Evolutionary conservation across 2,329 filamentous ascomycete genomes (phyloP).

Genomic region (Akanthomyces dipterigenus): DNA sequence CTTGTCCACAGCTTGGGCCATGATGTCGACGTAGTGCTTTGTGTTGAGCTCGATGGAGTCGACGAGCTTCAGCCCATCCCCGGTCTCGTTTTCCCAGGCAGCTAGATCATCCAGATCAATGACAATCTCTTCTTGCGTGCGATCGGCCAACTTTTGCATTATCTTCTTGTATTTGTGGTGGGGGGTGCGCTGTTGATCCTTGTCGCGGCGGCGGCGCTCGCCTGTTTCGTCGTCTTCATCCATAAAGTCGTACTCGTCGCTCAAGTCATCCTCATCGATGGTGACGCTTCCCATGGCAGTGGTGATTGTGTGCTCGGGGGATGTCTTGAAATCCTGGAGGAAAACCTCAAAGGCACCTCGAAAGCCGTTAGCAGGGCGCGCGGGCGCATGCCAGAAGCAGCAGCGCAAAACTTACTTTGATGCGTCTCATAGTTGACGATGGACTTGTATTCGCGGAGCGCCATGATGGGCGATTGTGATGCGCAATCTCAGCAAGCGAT

Average conservation of each 20-base stretch:
- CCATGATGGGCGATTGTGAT: conserved; percentile 51
- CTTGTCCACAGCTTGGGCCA: conserved; percentile 82
- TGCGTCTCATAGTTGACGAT: conserved; percentile 85
- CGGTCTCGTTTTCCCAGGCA: conserved; percentile 67
- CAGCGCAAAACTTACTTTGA: conserved; percentile 51
- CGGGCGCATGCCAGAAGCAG: not conserved
- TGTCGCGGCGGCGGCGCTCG: conserved; percentile 42
- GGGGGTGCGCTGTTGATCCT: conserved; percentile 44
- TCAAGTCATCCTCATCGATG: conserved; percentile 78
- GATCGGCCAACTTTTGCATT: conserved; percentile 80
- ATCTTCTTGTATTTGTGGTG: conserved; percentile 84
- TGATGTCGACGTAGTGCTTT: conserved; percentile 88
- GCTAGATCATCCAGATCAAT: conserved; percentile 87
- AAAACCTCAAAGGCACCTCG: conserved; percentile 81
- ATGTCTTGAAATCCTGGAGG: conserved; percentile 79
- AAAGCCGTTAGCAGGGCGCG: conserved; percentile 21
- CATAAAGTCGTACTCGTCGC: conserved; percentile 91
- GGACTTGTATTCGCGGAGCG: conserved; percentile 71
- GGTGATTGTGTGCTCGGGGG: conserved; percentile 61
- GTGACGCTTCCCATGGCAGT: conserved; percentile 79
- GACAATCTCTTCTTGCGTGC: conserved; percentile 66
- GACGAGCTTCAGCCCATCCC: conserved; percentile 66
- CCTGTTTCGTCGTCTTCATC: conserved; percentile 65
- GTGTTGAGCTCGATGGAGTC: conserved; percentile 85
- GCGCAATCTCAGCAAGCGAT: conserved; percentile 12